Evolutionary conservation across 352 stramenopile species (phyloP), one percentile per base, ranked within the genome.

Genomic region (Paralagenidium karlingii): DNA sequence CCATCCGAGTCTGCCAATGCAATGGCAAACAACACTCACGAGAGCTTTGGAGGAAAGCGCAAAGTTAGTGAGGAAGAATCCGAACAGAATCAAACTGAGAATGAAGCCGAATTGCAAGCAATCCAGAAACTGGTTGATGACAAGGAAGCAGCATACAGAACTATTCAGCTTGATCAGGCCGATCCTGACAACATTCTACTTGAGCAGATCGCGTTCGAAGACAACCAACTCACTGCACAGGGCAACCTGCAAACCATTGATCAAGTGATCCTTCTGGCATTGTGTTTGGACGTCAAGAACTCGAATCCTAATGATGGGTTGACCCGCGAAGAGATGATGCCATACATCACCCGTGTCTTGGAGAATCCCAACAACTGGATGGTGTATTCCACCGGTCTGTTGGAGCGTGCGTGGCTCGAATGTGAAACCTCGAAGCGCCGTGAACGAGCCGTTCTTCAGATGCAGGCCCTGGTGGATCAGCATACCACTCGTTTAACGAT

Each of bases 281-380:
- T 98, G n/a, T 98, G 94, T 55, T 59, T 98, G 25, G 92, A 98
- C 55, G 90, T 98, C 7, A 96, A 97, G 54, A 97, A 97, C 63
- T 94, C 68, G 53, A 97, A 97, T 48, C 84, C 87, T 3, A 82
- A 86, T 41, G 89, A 98, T 56, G 88, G 84, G 4, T 66, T 98
- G 8, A 98, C 92, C 9, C 78, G 65, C 18, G 90, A 96, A 49
- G 77, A 98, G 65, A 98, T 98, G 92, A 73, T 86, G 49, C 84
- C 85, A 19, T 98, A 96, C 53, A 61, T 97, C 18, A 88, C 82
- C 38, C 73, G 88, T 43, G 88, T 97, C 20, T 61, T 98, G 6
- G 69, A 93, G 39, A 92, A 96, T 48, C 83, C 76, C 2, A 91
- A 95, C 59, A 95, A 97, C 61, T 97, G 91, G 90, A 97, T 97